Evolutionary conservation across 139 green algal species (phyloP).

Genomic region (Volvox africanus): DNA sequence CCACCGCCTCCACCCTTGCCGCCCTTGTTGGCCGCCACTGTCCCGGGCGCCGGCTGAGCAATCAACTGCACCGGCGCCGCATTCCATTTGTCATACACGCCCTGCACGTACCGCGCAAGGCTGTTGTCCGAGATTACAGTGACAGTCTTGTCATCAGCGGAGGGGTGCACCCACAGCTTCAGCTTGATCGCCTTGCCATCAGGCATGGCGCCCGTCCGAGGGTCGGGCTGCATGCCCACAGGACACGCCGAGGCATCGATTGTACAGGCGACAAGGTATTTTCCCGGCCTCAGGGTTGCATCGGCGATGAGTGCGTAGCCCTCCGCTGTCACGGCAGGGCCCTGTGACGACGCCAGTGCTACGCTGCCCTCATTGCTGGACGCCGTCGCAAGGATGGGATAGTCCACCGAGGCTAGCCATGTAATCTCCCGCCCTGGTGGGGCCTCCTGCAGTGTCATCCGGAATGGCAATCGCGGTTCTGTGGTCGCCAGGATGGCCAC

Average conservation of each 20-base stretch:
- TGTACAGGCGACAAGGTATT: slow-evolving; percentile 63
- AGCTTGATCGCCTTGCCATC: neutral
- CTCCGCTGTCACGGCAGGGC: neutral
- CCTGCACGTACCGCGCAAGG: slow-evolving; percentile 60
- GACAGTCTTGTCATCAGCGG: slow-evolving; percentile 63
- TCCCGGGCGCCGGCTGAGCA: neutral
- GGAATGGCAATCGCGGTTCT: slow-evolving; percentile 48
- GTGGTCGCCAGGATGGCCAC: slow-evolving; percentile 18
- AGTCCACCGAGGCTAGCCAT: slow-evolving; percentile 5
- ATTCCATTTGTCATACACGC: slow-evolving; percentile 62
- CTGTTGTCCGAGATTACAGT: slow-evolving; percentile 60
- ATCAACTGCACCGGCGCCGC: slow-evolving; percentile 36
- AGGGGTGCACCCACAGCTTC: slow-evolving; percentile 47
- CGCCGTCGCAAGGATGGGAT: slow-evolving; percentile 40
- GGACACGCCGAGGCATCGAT: slow-evolving; percentile 28
- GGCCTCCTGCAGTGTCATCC: slow-evolving; percentile 49
- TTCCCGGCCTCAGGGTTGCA: slow-evolving; percentile 55
- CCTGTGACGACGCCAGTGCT: neutral
- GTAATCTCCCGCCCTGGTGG: slow-evolving; percentile 28
- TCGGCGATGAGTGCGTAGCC: slow-evolving; percentile 53
- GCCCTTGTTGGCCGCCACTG: neutral
- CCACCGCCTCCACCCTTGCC: neutral
- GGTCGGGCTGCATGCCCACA: slow-evolving; percentile 56
- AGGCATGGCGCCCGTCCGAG: slow-evolving; percentile 37
- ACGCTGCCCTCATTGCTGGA: neutral